These are phyloP conservation scores for Mycena citricolor DNA, from an alignment of 1,284 basidiomycete genomes.

Conservation along the genomic window DNA sequence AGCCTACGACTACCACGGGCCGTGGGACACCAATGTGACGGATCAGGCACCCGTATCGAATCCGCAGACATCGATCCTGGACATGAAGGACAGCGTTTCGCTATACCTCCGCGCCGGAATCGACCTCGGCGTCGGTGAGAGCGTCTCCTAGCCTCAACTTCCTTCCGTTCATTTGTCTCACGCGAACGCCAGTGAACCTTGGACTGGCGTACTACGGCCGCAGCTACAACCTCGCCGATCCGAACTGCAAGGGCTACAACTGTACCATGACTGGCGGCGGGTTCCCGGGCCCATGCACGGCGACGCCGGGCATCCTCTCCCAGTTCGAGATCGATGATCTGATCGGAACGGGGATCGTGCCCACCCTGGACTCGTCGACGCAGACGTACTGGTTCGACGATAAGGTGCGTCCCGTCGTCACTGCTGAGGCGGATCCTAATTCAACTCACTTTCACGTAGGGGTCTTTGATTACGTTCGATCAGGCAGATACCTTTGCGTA, in stretches of 20 bases:
- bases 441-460: background rate
- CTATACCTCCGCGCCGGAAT: constrained; percentile 25
- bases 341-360: constrained; percentile 1
- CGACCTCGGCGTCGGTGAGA: constrained; percentile 19
- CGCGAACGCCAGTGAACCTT: constrained; percentile 7
- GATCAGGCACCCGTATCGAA: constrained; percentile 22
- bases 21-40: constrained; percentile 25
- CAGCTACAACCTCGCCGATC: constrained; percentile 14
- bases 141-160: background rate
- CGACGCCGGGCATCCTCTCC: constrained; percentile 16
- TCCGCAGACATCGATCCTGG: constrained; percentile 25
- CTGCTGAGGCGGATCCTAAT: background rate
- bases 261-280: constrained; percentile 26
- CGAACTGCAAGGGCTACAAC: constrained; percentile 19
- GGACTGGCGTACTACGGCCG: constrained; percentile 24
- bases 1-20: constrained; percentile 29
- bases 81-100: constrained; percentile 20
- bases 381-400: constrained; percentile 25
- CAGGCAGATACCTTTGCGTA: constrained; percentile 16
- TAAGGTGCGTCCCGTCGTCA: background rate
- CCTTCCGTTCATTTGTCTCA: background rate
- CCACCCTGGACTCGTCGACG: constrained; percentile 12
- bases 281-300: constrained; percentile 17
- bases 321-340: constrained; percentile 23
- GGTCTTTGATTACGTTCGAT: constrained; percentile 21